Base-by-base conservation (phyloP, 2,329 filamentous ascomycete genomes). In the Sporothrix dimorphospora region DNA sequence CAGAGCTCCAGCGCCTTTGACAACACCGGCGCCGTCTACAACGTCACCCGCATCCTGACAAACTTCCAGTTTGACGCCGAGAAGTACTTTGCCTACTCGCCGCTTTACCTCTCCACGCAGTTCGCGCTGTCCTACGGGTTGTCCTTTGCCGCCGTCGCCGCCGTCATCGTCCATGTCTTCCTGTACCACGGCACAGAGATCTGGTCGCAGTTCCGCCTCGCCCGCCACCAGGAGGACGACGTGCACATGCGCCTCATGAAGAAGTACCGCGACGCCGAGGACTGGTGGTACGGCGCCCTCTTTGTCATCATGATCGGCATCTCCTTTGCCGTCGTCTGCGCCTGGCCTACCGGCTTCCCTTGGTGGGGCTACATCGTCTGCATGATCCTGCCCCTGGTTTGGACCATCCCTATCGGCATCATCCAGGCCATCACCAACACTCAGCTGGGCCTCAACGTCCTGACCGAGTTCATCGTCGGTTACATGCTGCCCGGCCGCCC, bases 401-500 rank as follows among this genome's bases (percentile, higher is more conserved):
- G 88, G 86, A 83, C 88, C 69, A 84, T 90, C 30, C 88, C 88
- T 11, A 86, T 89, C 70, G 88, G 88, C 68, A 85, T 93, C 72
- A 88, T 93, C 45, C 86, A 92, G 77, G 91, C 90, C 49, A 85
- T 90, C 4, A 91, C 91, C 4, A 89, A 92, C 77, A 90, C 91
- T 79, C 83, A 92, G 82, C 89, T 93, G 49, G 90, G 90, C 1
- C 82, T 94, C 47, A 94, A 94, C 74, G 75, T 94, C 34, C 82
- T 94, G 74, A 92, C 91, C 0, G 91, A 93, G 81, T 92, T 93
- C 75, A 82, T 94, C 4, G 89, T 89, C 72, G 92, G 92, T 1
- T 94, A 94, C 77, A 91, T 94, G 76, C 90, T 92, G 74, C 91
- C 91, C 0, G 92, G 92, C 2, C 83, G 87, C 6, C 91, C 92